Percentiles rank a stretch among this genome's conserved stretches.
These are phyloP conservation scores for Porphyrellus sp. DNA, from an alignment of 1,284 basidiomycete genomes.

Conservation along the genomic window DNA sequence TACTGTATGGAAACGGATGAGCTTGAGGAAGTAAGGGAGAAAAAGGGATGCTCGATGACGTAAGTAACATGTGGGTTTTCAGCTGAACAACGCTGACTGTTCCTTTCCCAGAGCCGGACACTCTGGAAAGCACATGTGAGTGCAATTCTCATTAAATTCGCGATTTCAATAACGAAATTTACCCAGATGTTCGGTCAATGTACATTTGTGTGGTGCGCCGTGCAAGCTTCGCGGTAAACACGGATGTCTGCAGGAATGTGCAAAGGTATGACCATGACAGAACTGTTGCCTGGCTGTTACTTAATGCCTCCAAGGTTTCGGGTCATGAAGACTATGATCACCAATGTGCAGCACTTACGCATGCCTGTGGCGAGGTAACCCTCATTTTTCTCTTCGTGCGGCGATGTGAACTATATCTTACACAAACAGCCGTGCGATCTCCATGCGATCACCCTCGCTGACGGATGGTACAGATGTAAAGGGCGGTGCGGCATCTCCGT, in stretches of 20 bases:
- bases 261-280: slow-evolving; percentile 36
- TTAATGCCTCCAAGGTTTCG: slow-evolving; percentile 33
- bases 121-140: slow-evolving; percentile 50
- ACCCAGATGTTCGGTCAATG: slow-evolving; percentile 44
- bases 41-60: slow-evolving; percentile 41
- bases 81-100: not conserved
- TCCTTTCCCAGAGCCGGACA: slow-evolving; percentile 49
- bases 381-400: not conserved
- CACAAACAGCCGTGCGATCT: slow-evolving; percentile 46
- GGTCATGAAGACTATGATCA: slow-evolving; percentile 47
- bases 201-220: slow-evolving; percentile 45
- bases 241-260: slow-evolving; percentile 49
- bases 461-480: slow-evolving; percentile 40
- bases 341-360: slow-evolving; percentile 47
- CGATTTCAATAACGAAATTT: not conserved
- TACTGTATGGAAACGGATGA: slow-evolving; percentile 35
- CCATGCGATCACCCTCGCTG: slow-evolving; percentile 26
- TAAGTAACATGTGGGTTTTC: slow-evolving; percentile 28
- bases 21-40: slow-evolving; percentile 10
- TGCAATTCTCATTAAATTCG: not conserved
- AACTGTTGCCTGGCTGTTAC: slow-evolving; percentile 12
- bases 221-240: slow-evolving; percentile 42
- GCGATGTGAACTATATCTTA: not conserved
- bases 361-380: slow-evolving; percentile 53
- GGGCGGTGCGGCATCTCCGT: slow-evolving; percentile 43